Percentiles rank a stretch among this genome's conserved stretches.
Evolutionary conservation across 768 basidiomycete genomes (phyloP).

Genomic region (Lactarius tabidus): DNA sequence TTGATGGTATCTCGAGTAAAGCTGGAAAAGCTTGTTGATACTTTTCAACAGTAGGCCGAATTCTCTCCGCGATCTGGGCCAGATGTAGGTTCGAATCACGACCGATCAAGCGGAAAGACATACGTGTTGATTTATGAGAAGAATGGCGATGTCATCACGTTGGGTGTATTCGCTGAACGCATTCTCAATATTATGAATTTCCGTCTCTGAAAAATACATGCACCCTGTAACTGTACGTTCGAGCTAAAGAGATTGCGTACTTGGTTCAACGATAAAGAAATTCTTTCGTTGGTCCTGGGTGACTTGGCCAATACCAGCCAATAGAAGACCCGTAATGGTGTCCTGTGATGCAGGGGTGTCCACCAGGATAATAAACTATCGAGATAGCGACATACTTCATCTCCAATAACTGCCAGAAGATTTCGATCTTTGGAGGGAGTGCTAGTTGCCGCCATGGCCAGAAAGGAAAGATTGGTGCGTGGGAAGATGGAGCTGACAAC

Average conservation of each 20-base stretch:
- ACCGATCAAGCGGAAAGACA: slow-evolving; percentile 31
- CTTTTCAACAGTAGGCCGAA: slow-evolving; percentile 88
- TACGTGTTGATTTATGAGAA: slow-evolving; percentile 98
- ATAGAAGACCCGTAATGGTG: slow-evolving; percentile 90
- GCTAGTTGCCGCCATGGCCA: slow-evolving; percentile 46
- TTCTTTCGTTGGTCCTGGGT: slow-evolving; percentile 93
- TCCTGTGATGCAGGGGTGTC: slow-evolving; percentile 53
- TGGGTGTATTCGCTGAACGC: slow-evolving; percentile 94
- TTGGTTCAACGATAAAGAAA: slow-evolving; percentile 91
- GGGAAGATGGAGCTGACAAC: not conserved
- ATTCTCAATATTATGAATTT: slow-evolving; percentile 83
- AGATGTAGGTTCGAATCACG: slow-evolving; percentile 3
- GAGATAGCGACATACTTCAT: slow-evolving; percentile 61
- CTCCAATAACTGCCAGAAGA: slow-evolving; percentile 93
- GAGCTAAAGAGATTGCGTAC: slow-evolving; percentile 39
- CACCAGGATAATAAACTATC: not conserved
- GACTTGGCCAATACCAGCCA: slow-evolving; percentile 93
- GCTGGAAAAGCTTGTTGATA: slow-evolving; percentile 97
- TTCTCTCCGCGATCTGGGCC: slow-evolving; percentile 90
- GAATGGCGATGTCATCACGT: slow-evolving; percentile 91
- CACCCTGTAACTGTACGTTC: not conserved
- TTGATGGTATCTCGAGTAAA: slow-evolving; percentile 94
- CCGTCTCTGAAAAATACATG: slow-evolving; percentile 61
- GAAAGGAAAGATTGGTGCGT: not conserved
- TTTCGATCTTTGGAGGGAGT: slow-evolving; percentile 72